These are phyloP conservation scores for Gillenia trifoliata DNA, from an alignment of 306 rosid genomes.

Conservation along the genomic window DNA sequence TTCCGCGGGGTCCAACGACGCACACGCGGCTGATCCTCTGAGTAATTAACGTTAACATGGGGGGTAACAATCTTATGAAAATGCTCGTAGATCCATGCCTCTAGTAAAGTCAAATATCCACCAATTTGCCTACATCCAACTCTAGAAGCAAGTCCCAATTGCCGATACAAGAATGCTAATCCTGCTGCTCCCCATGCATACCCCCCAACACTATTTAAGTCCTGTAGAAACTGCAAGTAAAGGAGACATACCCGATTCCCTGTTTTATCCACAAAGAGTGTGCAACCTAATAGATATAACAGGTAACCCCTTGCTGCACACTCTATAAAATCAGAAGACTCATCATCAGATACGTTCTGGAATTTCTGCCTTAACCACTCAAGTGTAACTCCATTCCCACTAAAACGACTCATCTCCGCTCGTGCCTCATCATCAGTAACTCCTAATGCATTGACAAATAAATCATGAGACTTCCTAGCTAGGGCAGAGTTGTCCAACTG, in stretches of 20 bases:
- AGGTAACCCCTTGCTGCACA: not conserved
- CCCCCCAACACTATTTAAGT: not conserved
- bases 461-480: not conserved
- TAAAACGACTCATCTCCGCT: too few species aligned
- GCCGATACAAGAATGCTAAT: not conserved
- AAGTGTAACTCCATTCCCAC: too few species aligned
- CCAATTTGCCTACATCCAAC: not conserved
- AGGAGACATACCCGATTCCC: not conserved
- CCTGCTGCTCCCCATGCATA: not conserved
- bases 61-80: not conserved
- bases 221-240: not conserved
- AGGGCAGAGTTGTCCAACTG: too few species aligned
- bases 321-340: not conserved
- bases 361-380: not conserved
- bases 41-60: not conserved
- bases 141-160: not conserved
- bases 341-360: not conserved
- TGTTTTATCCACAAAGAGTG: not conserved
- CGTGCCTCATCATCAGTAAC: not conserved
- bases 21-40: not conserved
- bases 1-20: not conserved
- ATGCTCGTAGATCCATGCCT: constrained; percentile 6
- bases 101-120: constrained; percentile 1
- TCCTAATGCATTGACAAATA: not conserved
- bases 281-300: not conserved